Evolutionary conservation across 495 filamentous ascomycete species (phyloP), one percentile per base, ranked within the genome.

Genomic region (Hypoxylon crocopeplum): DNA sequence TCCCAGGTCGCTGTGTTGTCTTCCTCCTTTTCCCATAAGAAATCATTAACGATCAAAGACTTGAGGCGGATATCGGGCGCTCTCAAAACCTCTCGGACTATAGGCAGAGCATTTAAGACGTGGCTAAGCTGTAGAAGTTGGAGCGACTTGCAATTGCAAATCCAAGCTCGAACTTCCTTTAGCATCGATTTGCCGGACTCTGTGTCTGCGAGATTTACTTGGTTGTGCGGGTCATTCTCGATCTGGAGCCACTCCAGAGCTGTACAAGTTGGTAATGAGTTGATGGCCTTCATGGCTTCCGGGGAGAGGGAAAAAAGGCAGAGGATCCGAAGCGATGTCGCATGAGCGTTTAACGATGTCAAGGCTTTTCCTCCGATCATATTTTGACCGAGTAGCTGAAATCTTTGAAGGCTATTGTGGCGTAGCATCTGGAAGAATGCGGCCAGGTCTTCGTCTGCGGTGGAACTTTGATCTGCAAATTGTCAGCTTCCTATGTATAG

Each of bases 381-480:
- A 29, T 79, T 77, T 16, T 70, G 62, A 57, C 82, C 80, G 34
- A 84, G 72, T 16, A 86, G 75, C 40, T 84, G 77, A 59, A 92
- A 85, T 7, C 76, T 79, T 46, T 77, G 77, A 0, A 93, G 69
- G 5, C 80, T 82, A 49, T 90, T 79, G 0, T 80, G 78, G 6
- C 62, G 76, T 10, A 92, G 71, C 1, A 75, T 74, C 22, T 67
- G 69, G 17, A 92, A 77, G 54, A 91, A 87, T 13, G 71, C 69
- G 2, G 85, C 81, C 29, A 90, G 68, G 29, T 83, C 69, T 17
- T 77, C 59, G 55, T 87, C 85, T 13, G 80, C 71, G 36, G 78
- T 74, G 0, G 72, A 61, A 36, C 69, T 66, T 10, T 56, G 21
- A 39, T 59, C 55, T 62, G 15, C 2, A 5, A 51, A 27, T 10